Evolutionary conservation across 1,284 basidiomycete genomes (phyloP).

Genomic region (Pascua sp.): DNA sequence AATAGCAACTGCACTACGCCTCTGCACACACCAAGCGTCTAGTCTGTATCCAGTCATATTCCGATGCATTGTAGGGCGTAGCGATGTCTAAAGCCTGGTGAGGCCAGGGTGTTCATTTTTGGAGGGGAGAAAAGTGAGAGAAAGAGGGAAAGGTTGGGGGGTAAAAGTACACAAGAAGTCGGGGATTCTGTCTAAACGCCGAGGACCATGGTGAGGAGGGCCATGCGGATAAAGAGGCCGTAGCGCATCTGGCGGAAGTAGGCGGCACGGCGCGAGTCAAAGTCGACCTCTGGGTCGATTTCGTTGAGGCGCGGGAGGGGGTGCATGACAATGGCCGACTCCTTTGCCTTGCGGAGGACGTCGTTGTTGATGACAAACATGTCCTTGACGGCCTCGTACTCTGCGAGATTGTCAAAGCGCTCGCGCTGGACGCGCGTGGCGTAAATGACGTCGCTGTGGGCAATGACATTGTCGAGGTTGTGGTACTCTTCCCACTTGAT

Average conservation of each 20-base stretch:
- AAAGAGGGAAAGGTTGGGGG: too few relatives aligned
- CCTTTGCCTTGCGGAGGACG: constrained; percentile 83
- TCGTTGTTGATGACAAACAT: constrained; percentile 93
- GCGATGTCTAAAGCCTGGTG: too few relatives aligned
- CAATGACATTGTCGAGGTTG: constrained; percentile 82
- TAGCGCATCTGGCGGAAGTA: constrained; percentile 99
- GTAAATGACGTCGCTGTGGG: constrained; percentile 94
- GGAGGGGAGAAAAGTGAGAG: too few relatives aligned
- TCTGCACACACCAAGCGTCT: too few relatives aligned
- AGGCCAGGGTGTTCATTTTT: too few relatives aligned
- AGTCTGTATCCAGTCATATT: too few relatives aligned
- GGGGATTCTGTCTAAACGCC: constrained; percentile 35
- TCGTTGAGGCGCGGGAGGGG: constrained; percentile 92
- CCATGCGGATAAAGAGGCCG: constrained; percentile 86
- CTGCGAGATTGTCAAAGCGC: constrained; percentile 74
- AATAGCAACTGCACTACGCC: too few relatives aligned
- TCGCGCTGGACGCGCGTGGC: constrained; percentile 96
- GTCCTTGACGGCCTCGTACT: constrained; percentile 90
- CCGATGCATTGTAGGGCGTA: too few relatives aligned
- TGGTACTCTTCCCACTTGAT: constrained; percentile 74
- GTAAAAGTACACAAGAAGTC: too few relatives aligned
- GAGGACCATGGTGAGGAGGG: constrained; percentile 66
- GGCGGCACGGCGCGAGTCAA: constrained; percentile 86
- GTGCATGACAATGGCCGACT: constrained; percentile 98
- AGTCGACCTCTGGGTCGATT: constrained; percentile 98